Percentiles rank a stretch among this genome's conserved stretches.
These are phyloP conservation scores for Sordariomycetes sp. DNA, from an alignment of 2,329 filamentous ascomycete species.

Conservation along the genomic window DNA sequence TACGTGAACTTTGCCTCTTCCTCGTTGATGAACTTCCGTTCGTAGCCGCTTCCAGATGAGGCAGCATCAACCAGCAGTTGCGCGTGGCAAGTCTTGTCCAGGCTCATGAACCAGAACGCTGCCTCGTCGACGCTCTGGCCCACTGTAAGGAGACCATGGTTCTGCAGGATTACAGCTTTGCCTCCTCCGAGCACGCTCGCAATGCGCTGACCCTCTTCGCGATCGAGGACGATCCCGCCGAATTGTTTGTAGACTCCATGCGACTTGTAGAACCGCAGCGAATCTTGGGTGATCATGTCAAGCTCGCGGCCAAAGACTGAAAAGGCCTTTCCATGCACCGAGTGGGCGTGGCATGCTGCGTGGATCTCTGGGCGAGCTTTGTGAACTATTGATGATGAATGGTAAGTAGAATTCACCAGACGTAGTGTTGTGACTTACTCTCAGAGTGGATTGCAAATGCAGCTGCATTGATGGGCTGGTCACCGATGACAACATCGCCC, in stretches of 20 bases:
- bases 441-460: slow-evolving; percentile 54
- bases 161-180: slow-evolving; percentile 56
- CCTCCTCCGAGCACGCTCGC: slow-evolving; percentile 52
- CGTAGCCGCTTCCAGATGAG: slow-evolving; percentile 5
- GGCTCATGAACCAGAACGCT: slow-evolving; percentile 56
- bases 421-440: background rate
- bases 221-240: slow-evolving; percentile 41
- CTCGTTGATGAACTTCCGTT: slow-evolving; percentile 23
- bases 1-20: slow-evolving; percentile 22
- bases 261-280: slow-evolving; percentile 52
- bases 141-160: slow-evolving; percentile 63
- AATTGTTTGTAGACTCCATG: slow-evolving; percentile 55
- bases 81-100: slow-evolving; percentile 55
- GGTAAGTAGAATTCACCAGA: too few relatives aligned
- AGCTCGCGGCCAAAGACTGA: slow-evolving; percentile 51
- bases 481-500: slow-evolving; percentile 49
- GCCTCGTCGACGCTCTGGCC: slow-evolving; percentile 65
- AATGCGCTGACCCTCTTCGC: slow-evolving; percentile 55
- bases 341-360: slow-evolving; percentile 61
- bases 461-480: slow-evolving; percentile 54
- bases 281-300: slow-evolving; percentile 61
- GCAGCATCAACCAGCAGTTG: slow-evolving; percentile 18
- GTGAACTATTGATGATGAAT: slow-evolving; percentile 63
- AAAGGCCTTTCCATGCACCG: slow-evolving; percentile 57
- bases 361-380: slow-evolving; percentile 55